Base-by-base conservation (phyloP, 371 early-diverging fungal genomes). In the Umbelopsis sp. region DNA sequence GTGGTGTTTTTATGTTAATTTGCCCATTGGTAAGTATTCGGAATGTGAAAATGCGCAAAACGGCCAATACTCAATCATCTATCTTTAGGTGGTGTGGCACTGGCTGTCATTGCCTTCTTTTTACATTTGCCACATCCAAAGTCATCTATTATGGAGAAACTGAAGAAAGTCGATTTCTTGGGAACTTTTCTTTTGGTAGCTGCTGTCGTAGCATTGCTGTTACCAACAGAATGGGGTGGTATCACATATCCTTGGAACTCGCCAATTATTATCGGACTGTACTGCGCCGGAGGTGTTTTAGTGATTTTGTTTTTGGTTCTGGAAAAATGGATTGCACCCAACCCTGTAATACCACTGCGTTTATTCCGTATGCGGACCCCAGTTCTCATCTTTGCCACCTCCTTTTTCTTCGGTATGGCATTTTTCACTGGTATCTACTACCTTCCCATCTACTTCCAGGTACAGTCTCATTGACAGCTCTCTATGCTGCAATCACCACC, bases 401-500 rank as follows among this genome's bases (percentile, higher is more conserved):
- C 85, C 6, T 83, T 87, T 69, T 88, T 86, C 66, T 78, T 87
- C 66, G 82, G 89, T 9, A 78, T 84, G 57, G 72, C 81, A 0
- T 91, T 88, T 71, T 89, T 79, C 67, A 72, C 80, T 35, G 78
- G 81, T 0, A 70, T 88, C 5, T 90, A 83, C 66, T 86, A 85
- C 48, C 69, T 92, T 0, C 95, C 96, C 18, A 78, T 93, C 16
- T 96, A 90, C 76, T 93, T 92, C 78, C 92, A 91, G 69, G 87
- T 93, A 48, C 87, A 89, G 52, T 24, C 1, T 18, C 20, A 35
- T 0, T 1, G 1, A 25, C 5, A 32, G 11, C 29, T 18, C 18
- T 12, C 4, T 29, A 16, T 57, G 5, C n/a, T 35, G 6, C 20
- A 4, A 57, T 6, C 10, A 11, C n/a, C 29, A 29, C 4, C 10